Base-by-base conservation (phyloP, 2,329 filamentous ascomycete genomes). In the Apiospora malaysiana region DNA sequence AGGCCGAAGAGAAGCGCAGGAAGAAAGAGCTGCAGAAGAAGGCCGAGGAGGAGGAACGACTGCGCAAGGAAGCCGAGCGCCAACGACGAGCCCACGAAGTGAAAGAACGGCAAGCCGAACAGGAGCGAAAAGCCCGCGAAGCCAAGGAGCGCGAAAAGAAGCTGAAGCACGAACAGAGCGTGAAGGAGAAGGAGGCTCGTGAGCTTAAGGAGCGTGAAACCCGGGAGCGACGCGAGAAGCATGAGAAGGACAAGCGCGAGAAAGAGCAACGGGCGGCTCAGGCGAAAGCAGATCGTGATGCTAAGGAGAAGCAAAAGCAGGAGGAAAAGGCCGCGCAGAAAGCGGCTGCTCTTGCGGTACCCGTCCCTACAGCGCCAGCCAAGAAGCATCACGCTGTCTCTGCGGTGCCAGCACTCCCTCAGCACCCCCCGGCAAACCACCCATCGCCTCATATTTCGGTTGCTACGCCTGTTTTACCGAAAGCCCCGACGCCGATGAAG, bases 1-100 rank as follows among this genome's bases (percentile, higher is more conserved):
- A 91, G 82, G 91, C 92, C 59, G 96, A 99, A 78, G 95, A 98
- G 83, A 95, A 95, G 81, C 90, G 94, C 66, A 94, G 91, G 84
- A 97, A 97, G 83, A 94, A 92, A 77, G 96, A 99, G 78, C 93
- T 93, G 4, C 94, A 97, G 81, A 94, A 92, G 81, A 97, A 93
- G 81, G 93, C 93, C 40, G 94, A 94, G 74, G 96, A 98, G 78
- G 95, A 98, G 77, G 95, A 97, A 76, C 91, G 92, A 68, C 85
- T 91, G 71, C 89, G 91, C 70, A 97, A 94, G 80, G 95, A 98
- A 79, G 92, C 92, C 4, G 95, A 98, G 77, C 93, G 92, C 78
- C 89, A 92, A 79, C 91, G 91, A 73, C 90, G 93, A 67, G 85
- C 92, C 70, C 92, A 94, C 77, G 94, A 98, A 78, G 94, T 97